Conservation (phyloP, 345 rosid genomes). For the Geranium rotundifolium region DNA sequence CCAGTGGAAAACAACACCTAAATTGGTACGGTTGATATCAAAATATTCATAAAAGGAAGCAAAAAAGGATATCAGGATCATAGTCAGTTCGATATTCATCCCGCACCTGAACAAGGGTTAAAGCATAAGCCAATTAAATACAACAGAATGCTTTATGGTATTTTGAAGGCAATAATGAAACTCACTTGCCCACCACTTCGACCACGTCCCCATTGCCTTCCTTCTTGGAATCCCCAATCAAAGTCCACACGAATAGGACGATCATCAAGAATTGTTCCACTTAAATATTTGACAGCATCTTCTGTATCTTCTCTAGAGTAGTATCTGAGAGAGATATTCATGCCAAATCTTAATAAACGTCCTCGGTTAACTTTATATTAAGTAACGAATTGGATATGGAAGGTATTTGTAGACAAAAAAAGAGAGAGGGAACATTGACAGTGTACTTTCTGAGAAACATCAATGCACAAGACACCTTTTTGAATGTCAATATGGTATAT, state of each 20-base stretch:
- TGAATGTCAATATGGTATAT: not conserved
- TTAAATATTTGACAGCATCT: constrained; percentile 85
- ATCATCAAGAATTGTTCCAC: constrained; percentile 96
- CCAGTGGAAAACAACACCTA: no score
- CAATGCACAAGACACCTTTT: not conserved
- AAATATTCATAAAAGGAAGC: no score
- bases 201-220: constrained; percentile 99
- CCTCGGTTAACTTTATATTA: not conserved
- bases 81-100: constrained; percentile 98
- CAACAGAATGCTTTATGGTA: not conserved
- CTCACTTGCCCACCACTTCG: constrained; percentile 94
- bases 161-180: constrained; percentile 4
- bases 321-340: constrained; percentile 28
- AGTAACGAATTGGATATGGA: no score
- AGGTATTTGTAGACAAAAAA: no score
- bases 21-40: no score
- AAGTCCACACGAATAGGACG: constrained; percentile 96
- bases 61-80: constrained; percentile 98
- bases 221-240: constrained; percentile 98
- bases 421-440: no score
- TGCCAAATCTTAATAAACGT: constrained; percentile 1
- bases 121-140: not conserved
- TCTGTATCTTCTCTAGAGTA: constrained; percentile 97
- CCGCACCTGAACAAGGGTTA: constrained; percentile 53
- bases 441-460: not conserved